phyloP scores from a whole-genome alignment of 2,329 filamentous ascomycete species.

The Diplocarpon rosae region DNA sequence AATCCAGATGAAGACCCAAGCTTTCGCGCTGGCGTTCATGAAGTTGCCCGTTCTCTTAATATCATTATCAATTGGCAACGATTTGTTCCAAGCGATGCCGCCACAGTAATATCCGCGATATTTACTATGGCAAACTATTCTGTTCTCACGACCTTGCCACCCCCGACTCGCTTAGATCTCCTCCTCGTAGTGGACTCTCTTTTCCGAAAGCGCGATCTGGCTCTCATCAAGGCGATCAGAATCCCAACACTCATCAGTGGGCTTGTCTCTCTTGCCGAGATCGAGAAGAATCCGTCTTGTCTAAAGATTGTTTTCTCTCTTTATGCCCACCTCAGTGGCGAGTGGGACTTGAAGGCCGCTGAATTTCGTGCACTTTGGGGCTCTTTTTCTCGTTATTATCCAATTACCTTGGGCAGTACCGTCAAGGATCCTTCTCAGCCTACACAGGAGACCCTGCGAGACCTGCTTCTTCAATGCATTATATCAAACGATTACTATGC shows the following conservation, averaged over 20 bases:
- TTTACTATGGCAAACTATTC: constrained; percentile 10
- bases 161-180: constrained; percentile 15
- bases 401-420: constrained; percentile 19
- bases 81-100: constrained; percentile 15
- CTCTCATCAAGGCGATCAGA: constrained; percentile 13
- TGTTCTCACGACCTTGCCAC: constrained; percentile 13
- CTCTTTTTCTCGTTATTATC: constrained; percentile 24
- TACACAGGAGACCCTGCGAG: constrained; percentile 15
- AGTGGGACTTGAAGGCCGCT: constrained; percentile 11
- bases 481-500: constrained; percentile 21
- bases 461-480: constrained; percentile 20
- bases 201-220: constrained; percentile 8
- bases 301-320: constrained; percentile 20
- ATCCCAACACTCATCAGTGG: constrained; percentile 15
- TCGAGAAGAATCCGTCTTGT: constrained; percentile 23
- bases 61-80: constrained; percentile 8
- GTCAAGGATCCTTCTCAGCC: constrained; percentile 10
- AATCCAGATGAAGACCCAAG: constrained; percentile 9
- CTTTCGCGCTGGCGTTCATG: constrained; percentile 16
- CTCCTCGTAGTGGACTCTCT: constrained; percentile 16
- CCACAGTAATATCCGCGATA: constrained; percentile 11
- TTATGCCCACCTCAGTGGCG: constrained; percentile 15
- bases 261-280: constrained; percentile 16
- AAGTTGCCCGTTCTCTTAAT: constrained; percentile 10
- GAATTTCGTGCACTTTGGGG: constrained; percentile 18